Conservation (phyloP, 1,284 basidiomycete genomes). For the Spongispora temasekensis region DNA sequence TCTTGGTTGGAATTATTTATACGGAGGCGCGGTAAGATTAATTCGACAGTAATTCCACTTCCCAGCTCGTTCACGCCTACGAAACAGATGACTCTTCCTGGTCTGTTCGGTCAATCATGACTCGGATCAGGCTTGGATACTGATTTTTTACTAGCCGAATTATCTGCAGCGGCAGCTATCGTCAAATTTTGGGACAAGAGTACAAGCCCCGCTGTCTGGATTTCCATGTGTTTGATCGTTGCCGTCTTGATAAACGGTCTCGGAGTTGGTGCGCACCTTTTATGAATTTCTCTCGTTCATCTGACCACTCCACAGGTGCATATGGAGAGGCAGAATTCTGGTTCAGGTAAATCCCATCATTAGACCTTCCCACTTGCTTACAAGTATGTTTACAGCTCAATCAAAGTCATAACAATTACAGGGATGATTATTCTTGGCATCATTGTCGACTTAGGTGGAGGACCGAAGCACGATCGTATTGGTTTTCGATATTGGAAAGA, state of each 20-base stretch:
- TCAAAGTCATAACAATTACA: slow-evolving; percentile 45
- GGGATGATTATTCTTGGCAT: slow-evolving; percentile 44
- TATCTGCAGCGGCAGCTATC: slow-evolving; percentile 63
- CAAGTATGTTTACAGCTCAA: slow-evolving; percentile 21
- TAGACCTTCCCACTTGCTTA: neutral
- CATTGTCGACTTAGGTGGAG: slow-evolving; percentile 42
- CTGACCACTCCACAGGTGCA: slow-evolving; percentile 26
- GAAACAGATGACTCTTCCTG: slow-evolving; percentile 24
- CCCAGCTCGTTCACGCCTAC: neutral
- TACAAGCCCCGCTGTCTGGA: slow-evolving; percentile 57
- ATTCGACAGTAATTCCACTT: slow-evolving; percentile 28
- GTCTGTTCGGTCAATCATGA: slow-evolving; percentile 5
- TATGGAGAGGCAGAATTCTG: slow-evolving; percentile 57
- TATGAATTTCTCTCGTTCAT: neutral
- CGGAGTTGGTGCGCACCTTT: slow-evolving; percentile 43
- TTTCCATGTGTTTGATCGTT: slow-evolving; percentile 59
- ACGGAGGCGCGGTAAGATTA: slow-evolving; percentile 50
- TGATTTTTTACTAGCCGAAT: slow-evolving; percentile 43
- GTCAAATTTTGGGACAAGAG: slow-evolving; percentile 54
- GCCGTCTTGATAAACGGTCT: slow-evolving; percentile 60
- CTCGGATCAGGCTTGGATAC: neutral
- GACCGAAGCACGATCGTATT: slow-evolving; percentile 38
- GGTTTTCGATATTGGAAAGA: slow-evolving; percentile 48
- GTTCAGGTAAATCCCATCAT: slow-evolving; percentile 28
- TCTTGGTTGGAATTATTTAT: slow-evolving; percentile 68